phyloP scores from a whole-genome alignment of 192 early-diverging fungal genomes.

The Helicostylum pulchrum region DNA sequence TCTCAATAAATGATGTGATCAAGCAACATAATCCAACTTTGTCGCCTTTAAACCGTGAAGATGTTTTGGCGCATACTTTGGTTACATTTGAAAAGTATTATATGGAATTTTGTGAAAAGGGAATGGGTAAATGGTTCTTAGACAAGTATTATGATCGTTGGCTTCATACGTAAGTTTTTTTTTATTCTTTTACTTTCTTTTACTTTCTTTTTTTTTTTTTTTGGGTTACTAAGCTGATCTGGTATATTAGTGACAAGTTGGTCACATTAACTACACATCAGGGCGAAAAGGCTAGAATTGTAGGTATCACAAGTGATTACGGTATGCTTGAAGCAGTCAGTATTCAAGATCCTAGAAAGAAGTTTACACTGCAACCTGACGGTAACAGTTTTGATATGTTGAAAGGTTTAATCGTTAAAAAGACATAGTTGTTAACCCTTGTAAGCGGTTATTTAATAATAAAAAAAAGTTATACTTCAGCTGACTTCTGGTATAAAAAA shows the following conservation, averaged over 20 bases:
- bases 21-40: conserved; percentile 51
- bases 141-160: conserved; percentile 79
- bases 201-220: not conserved
- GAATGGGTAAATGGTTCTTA: conserved; percentile 59
- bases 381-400: conserved; percentile 99
- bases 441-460: no score
- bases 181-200: not conserved
- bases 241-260: conserved; percentile 48
- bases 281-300: conserved; percentile 60
- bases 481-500: no score
- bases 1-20: conserved; percentile 83
- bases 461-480: no score
- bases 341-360: conserved; percentile 47
- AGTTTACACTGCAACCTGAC: conserved; percentile 86
- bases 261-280: conserved; percentile 63
- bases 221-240: no score
- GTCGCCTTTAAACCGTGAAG: conserved; percentile 63
- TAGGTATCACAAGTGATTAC: conserved; percentile 69
- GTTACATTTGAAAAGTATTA: conserved; percentile 78
- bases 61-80: conserved; percentile 60
- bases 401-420: conserved; percentile 74
- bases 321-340: conserved; percentile 74
- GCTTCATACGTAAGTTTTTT: conserved; percentile 66
- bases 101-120: conserved; percentile 58
- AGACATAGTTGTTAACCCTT: conserved; percentile 4